phyloP scores from a whole-genome alignment of 2,329 filamentous ascomycete species.

The Alternaria novae-zelandiae region DNA sequence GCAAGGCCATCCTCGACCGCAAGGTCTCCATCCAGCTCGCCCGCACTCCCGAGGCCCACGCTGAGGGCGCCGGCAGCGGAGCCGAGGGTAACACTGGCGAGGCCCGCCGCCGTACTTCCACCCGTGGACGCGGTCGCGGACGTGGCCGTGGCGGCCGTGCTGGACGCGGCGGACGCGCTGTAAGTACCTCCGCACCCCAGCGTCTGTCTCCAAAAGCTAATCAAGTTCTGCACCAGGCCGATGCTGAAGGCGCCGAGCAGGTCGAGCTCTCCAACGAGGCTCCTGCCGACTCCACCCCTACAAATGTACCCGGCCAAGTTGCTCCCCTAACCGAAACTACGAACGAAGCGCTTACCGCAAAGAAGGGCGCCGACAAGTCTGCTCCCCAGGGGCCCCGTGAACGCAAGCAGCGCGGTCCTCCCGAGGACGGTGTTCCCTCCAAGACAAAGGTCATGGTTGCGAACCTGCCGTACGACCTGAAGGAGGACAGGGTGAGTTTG shows the following conservation, averaged over 20 bases:
- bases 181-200: conserved; percentile 52
- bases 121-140: conserved; percentile 63
- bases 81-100: conserved; percentile 77
- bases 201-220: conserved; percentile 7
- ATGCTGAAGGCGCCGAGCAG: conserved; percentile 53
- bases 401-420: conserved; percentile 87
- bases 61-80: conserved; percentile 74
- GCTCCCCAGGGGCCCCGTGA: conserved; percentile 60
- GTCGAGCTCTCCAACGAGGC: conserved; percentile 57
- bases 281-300: conserved; percentile 49
- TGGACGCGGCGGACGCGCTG: conserved; percentile 68
- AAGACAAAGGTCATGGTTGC: conserved; percentile 99
- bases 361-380: conserved; percentile 57
- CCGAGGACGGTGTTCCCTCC: conserved; percentile 95
- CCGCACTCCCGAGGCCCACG: conserved; percentile 90
- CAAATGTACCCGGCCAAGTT: conserved; percentile 60
- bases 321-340: conserved; percentile 59
- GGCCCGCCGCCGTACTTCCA: conserved; percentile 62
- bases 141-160: conserved; percentile 67
- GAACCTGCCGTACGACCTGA: conserved; percentile 97
- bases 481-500: conserved; percentile 84
- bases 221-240: conserved; percentile 46
- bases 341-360: conserved; percentile 63
- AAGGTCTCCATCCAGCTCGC: conserved; percentile 99
- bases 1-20: conserved; percentile 96